These are phyloP conservation scores for Botryotinia convoluta DNA, from an alignment of 2,329 filamentous ascomycete genomes.

Conservation along the genomic window DNA sequence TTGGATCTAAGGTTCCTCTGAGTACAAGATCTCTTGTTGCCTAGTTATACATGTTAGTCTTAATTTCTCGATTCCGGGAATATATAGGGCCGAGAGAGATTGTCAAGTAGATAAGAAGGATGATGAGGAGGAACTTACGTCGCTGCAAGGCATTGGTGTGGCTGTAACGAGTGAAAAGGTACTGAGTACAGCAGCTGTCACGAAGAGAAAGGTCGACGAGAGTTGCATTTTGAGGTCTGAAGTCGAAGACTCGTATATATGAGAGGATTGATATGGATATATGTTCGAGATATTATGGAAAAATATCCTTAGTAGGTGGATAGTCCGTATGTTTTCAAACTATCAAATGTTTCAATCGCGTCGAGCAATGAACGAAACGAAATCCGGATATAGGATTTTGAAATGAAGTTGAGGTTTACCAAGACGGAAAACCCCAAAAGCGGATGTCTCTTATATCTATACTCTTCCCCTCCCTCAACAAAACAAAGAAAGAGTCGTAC, in stretches of 20 bases:
- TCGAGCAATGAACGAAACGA: background rate
- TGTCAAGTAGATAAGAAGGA: background rate
- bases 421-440: background rate
- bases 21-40: constrained; percentile 20
- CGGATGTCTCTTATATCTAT: constrained; percentile 5
- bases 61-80: background rate
- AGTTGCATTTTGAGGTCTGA: constrained; percentile 7
- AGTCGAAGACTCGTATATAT: background rate
- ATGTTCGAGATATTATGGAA: background rate
- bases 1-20: constrained; percentile 16
- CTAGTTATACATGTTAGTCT: constrained; percentile 6
- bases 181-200: constrained; percentile 6
- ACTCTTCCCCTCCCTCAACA: background rate
- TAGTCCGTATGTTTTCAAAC: background rate
- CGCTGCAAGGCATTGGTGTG: constrained; percentile 17
- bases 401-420: background rate
- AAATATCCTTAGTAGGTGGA: background rate
- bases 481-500: constrained; percentile 5
- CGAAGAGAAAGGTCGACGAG: constrained; percentile 10
- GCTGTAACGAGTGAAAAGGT: constrained; percentile 11
- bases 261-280: background rate
- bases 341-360: background rate
- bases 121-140: background rate
- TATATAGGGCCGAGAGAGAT: background rate
- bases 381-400: background rate